Evolutionary conservation across 2,329 filamentous ascomycete genomes (phyloP).

Genomic region (Claviceps capensis): DNA sequence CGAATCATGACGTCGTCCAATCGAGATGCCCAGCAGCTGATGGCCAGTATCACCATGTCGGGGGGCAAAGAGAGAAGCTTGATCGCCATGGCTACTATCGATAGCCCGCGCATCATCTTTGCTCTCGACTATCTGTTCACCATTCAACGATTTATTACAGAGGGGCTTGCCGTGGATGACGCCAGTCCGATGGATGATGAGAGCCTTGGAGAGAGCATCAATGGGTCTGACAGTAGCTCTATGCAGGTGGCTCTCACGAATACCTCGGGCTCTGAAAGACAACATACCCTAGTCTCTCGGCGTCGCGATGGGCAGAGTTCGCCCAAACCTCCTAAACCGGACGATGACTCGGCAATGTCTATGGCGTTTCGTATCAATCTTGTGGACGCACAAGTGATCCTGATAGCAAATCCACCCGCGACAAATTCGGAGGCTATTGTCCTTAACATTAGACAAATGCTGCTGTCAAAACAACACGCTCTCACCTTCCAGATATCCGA

Average conservation of each 20-base stretch:
- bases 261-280: conserved; percentile 17
- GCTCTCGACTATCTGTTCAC: conserved; percentile 92
- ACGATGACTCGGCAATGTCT: conserved; percentile 38
- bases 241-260: conserved; percentile 33
- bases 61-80: conserved; percentile 68
- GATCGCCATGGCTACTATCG: conserved; percentile 84
- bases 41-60: conserved; percentile 91
- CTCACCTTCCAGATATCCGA: conserved; percentile 87
- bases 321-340: not conserved
- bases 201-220: conserved; percentile 40
- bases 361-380: conserved; percentile 86
- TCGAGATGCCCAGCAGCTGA: conserved; percentile 90
- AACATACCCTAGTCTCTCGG: conserved; percentile 15
- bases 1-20: conserved; percentile 98
- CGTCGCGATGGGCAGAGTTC: conserved; percentile 9
- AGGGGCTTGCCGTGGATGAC: conserved; percentile 52
- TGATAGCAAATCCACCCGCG: conserved; percentile 88
- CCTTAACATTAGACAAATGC: conserved; percentile 80
- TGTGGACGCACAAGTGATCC: conserved; percentile 89
- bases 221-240: conserved; percentile 47
- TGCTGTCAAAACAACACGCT: conserved; percentile 87
- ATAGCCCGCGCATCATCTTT: conserved; percentile 89
- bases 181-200: conserved; percentile 35
- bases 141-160: conserved; percentile 67
- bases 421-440: conserved; percentile 91